Conservation (phyloP, 2,329 filamentous ascomycete genomes). For the Colletotrichum euphorbiae region DNA sequence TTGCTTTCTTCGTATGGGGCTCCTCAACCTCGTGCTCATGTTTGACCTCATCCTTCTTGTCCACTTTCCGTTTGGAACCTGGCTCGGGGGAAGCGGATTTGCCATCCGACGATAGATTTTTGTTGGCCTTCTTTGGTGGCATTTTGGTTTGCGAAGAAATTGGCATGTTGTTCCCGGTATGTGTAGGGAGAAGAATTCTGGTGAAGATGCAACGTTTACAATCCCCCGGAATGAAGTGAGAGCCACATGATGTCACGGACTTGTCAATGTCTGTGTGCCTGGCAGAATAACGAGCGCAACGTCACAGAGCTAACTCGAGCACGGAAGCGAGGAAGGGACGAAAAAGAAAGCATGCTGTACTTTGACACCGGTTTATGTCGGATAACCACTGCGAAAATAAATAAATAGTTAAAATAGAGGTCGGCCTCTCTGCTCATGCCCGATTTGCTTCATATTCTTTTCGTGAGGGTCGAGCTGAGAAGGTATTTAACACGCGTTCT, state of each 20-base stretch:
- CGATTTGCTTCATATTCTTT: no score
- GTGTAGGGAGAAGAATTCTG: no score
- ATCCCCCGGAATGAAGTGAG: neutral
- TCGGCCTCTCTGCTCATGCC: no score
- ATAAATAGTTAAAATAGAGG: no score
- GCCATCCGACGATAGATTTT: neutral
- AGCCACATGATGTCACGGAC: conserved; percentile 13
- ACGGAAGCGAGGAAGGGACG: neutral
- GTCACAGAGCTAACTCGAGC: neutral
- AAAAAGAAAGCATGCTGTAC: neutral
- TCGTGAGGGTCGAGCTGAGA: no score
- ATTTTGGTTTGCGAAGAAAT: neutral
- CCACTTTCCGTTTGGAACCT: conserved; percentile 17
- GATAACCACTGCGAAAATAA: no score
- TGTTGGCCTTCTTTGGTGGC: neutral
- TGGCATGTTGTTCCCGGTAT: no score
- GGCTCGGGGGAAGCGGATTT: neutral
- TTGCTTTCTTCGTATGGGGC: conserved; percentile 9
- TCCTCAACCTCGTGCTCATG: neutral
- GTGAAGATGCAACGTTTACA: neutral
- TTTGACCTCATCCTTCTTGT: neutral
- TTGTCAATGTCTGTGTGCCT: neutral
- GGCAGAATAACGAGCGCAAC: neutral
- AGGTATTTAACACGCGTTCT: no score
- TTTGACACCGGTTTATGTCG: no score